These are phyloP conservation scores for Ricinus communis DNA, from an alignment of 345 rosid genomes.

Conservation along the genomic window DNA sequence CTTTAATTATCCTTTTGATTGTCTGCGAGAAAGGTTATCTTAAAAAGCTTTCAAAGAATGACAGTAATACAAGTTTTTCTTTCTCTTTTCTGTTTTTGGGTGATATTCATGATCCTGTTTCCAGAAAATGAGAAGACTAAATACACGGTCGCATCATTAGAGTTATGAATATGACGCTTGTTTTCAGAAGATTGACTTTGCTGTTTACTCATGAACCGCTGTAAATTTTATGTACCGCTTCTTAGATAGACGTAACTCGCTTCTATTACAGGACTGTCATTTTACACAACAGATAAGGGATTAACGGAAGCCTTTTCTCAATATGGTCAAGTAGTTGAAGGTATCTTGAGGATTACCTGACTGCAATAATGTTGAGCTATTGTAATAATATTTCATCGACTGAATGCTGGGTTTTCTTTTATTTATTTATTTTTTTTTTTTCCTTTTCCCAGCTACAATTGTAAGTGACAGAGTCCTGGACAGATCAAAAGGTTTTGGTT, in stretches of 20 bases:
- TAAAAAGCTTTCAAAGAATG: no score
- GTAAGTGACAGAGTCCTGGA: constrained; percentile 61
- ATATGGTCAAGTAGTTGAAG: constrained; percentile 89
- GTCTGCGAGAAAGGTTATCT: no score
- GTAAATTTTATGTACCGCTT: no score
- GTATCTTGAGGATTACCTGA: constrained; percentile 30
- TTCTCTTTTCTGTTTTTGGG: no score
- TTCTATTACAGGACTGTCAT: constrained; percentile 62
- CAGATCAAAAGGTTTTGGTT: constrained; percentile 79
- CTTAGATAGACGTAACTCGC: no score
- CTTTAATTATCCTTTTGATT: no score
- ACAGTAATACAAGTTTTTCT: no score
- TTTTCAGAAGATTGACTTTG: neutral
- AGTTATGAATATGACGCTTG: no score
- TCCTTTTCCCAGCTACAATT: constrained; percentile 51
- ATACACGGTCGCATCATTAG: no score
- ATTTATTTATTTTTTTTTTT: neutral
- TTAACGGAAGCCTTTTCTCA: constrained; percentile 70
- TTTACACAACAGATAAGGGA: constrained; percentile 62
- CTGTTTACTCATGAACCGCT: neutral
- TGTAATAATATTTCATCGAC: neutral
- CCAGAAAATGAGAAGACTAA: no score
- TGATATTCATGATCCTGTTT: no score
- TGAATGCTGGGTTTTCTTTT: neutral
- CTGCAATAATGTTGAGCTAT: no score